Evolutionary conservation across 345 rosid genomes (phyloP), one percentile per base, ranked within the genome.

Genomic region (Gossypium thurberi): DNA sequence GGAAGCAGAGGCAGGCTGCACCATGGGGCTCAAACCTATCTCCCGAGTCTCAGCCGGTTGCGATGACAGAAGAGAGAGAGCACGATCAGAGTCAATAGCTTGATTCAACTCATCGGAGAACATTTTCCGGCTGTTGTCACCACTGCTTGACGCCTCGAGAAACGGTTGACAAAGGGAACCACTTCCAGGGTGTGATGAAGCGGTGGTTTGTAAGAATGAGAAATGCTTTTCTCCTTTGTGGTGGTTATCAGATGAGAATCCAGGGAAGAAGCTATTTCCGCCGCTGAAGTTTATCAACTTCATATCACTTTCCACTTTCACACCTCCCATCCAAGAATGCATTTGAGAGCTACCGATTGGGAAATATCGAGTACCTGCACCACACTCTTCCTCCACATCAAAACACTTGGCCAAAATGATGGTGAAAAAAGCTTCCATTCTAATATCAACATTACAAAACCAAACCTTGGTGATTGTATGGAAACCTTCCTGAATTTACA

Each of bases 31-130:
- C 74, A 81, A 60, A 70, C 82, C 82, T 64, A 82, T 74, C 74
- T 81, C 86, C 69, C 77, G 74, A 67, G 82, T 79, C 66, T 77
- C 78, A 26, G 88, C 55, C 10, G 80, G 82, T 4, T 81, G 87
- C 64, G 88, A 82, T 90, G 96, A 90, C 96, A 90, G 96, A 90
- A 90, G 96, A 90, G 96, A 88, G 96, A 84, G 90, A 90, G 91
- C 92, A 85, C 87, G 73, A 68, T 73, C 75, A 23, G 86, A 71
- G 71, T 78, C 50, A 47, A 82, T 47, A n/a, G 61, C 78, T 65
- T 68, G 79, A 73, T 69, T 74, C 72, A 74, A 58, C 25, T 78
- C 80, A 50, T 76, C 56, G 26, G 76, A 70, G 74, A 82, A 83
- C 69, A 81, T 64, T 78, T 82, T 85, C 73, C 73, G 85, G 83